phyloP scores from a whole-genome alignment of 805 yeast genomes.

The Candida awuae region DNA sequence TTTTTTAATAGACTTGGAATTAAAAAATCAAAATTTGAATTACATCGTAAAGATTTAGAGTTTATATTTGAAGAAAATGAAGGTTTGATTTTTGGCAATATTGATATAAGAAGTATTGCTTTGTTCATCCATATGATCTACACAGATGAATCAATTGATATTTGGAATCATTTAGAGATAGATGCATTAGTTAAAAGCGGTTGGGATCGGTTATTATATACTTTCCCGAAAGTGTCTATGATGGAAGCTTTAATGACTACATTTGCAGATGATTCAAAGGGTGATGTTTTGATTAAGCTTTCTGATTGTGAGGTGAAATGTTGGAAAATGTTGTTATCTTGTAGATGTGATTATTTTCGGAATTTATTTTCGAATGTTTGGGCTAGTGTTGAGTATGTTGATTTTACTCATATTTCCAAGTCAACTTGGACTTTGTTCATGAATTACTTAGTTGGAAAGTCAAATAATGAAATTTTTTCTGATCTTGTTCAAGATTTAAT shows the following conservation, averaged over 20 bases:
- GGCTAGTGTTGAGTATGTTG: slow-evolving; percentile 23
- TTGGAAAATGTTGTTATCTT: slow-evolving; percentile 44
- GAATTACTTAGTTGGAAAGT: slow-evolving; percentile 49
- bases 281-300: slow-evolving; percentile 41
- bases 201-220: slow-evolving; percentile 10
- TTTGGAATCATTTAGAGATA: slow-evolving; percentile 34
- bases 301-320: slow-evolving; percentile 39
- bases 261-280: slow-evolving; percentile 4
- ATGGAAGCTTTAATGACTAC: background rate
- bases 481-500: slow-evolving; percentile 13
- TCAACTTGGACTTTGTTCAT: slow-evolving; percentile 42
- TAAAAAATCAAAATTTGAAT: background rate
- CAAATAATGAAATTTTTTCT: slow-evolving; percentile 35
- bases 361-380: slow-evolving; percentile 49
- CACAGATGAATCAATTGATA: slow-evolving; percentile 36
- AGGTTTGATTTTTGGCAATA: slow-evolving; percentile 17
- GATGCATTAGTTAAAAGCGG: slow-evolving; percentile 6
- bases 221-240: slow-evolving; percentile 3
- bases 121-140: slow-evolving; percentile 43
- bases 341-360: slow-evolving; percentile 58
- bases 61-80: slow-evolving; percentile 6
- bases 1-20: slow-evolving; percentile 10
- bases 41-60: slow-evolving; percentile 14
- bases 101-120: slow-evolving; percentile 24
- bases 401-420: slow-evolving; percentile 35